These are phyloP conservation scores for Biscutella laevigata DNA, from an alignment of 441 rosid species.

Conservation along the genomic window DNA sequence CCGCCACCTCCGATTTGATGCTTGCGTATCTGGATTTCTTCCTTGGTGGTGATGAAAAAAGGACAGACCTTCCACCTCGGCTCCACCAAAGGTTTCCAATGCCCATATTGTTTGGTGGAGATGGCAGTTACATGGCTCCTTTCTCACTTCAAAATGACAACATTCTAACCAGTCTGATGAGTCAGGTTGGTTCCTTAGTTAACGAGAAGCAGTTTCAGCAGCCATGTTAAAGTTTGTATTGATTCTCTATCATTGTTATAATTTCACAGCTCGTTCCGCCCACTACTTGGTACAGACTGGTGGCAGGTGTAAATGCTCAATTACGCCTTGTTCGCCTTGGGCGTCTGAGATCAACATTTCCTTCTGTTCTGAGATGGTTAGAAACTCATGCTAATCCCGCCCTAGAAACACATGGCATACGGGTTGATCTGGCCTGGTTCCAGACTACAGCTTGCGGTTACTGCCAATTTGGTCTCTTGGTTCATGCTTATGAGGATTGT, in stretches of 20 bases:
- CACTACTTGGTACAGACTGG: constrained; percentile 89
- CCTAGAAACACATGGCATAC: constrained; percentile 53
- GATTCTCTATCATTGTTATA: constrained; percentile 5
- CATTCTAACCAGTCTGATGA: constrained; percentile 80
- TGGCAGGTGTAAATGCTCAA: constrained; percentile 97
- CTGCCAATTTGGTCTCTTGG: constrained; percentile 80
- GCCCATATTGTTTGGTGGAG: constrained; percentile 89
- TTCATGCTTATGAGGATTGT: constrained; percentile 53
- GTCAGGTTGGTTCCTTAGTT: constrained; percentile 57
- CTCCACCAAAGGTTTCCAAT: constrained; percentile 76
- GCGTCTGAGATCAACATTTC: constrained; percentile 60
- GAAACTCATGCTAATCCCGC: constrained; percentile 95
- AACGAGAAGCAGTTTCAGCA: constrained; percentile 12
- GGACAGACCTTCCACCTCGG: constrained; percentile 89
- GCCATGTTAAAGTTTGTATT: constrained; percentile 17
- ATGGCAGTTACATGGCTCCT: constrained; percentile 98
- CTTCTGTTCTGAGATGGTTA: constrained; percentile 71
- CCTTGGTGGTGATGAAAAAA: constrained; percentile 99
- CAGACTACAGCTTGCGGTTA: constrained; percentile 74
- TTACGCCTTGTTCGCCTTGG: constrained; percentile 87
- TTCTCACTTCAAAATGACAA: constrained; percentile 93
- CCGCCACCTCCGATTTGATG: constrained; percentile 94
- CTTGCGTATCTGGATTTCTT: constrained; percentile 95
- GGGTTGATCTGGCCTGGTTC: constrained; percentile 85
- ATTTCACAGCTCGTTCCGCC: constrained; percentile 68